phyloP scores from a whole-genome alignment of 371 early-diverging fungal species.

The Dinochytrium kinnereticum region DNA sequence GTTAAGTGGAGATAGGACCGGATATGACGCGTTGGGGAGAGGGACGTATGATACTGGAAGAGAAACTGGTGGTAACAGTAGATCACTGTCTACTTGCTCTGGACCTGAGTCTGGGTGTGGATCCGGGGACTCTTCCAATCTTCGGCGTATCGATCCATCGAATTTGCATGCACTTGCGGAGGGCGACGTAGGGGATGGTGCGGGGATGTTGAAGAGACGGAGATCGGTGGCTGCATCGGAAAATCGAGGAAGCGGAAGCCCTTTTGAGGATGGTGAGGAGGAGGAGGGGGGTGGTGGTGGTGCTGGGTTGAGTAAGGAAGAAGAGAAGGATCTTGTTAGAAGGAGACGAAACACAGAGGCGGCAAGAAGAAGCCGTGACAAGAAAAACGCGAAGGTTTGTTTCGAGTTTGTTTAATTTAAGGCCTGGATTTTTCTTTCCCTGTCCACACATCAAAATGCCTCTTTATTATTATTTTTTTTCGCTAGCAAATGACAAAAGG shows the following conservation, averaged over 20 bases:
- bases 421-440: not conserved
- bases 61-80: too few species aligned
- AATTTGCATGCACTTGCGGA: too few species aligned
- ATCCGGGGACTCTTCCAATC: too few species aligned
- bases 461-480: not conserved
- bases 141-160: not conserved
- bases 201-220: not conserved
- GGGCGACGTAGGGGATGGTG: not conserved
- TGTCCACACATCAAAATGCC: not conserved
- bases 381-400: not conserved
- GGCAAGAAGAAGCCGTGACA: not conserved
- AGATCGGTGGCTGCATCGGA: too few species aligned
- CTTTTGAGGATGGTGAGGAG: not conserved
- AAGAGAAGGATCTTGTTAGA: not conserved
- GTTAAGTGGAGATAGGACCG: too few species aligned
- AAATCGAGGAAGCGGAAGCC: not conserved
- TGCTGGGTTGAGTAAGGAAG: not conserved
- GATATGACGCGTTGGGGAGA: too few species aligned
- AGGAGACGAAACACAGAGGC: slow-evolving; percentile 5
- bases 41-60: too few species aligned
- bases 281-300: not conserved
- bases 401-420: too few species aligned
- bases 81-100: too few species aligned
- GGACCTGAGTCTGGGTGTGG: too few species aligned
- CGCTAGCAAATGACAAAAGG: not conserved